Conservation (phyloP, 768 basidiomycete genomes). For the Hebeloma cylindrosporum region DNA sequence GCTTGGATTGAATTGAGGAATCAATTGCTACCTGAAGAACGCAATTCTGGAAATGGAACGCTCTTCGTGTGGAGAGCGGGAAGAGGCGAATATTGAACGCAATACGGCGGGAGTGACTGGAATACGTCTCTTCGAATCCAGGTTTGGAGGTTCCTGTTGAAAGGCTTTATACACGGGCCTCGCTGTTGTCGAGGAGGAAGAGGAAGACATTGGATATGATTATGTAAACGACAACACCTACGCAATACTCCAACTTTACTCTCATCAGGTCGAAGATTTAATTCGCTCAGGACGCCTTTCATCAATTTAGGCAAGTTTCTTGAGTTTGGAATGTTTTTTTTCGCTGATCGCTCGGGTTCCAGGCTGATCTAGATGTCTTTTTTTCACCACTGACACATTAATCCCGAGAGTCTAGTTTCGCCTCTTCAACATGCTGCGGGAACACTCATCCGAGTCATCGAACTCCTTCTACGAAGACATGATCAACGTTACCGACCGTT, state of each 20-base stretch:
- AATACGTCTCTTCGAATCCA: conserved; percentile 58
- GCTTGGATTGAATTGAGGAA: background rate
- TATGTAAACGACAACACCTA: conserved; percentile 9
- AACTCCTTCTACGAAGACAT: conserved; percentile 52
- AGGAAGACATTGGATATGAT: conserved; percentile 42
- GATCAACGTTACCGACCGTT: conserved; percentile 58
- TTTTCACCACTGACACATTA: conserved; percentile 4
- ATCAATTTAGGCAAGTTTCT: background rate
- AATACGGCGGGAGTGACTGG: conserved; percentile 83
- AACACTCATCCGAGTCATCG: conserved; percentile 29
- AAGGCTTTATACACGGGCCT: conserved; percentile 34
- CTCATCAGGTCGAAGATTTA: background rate
- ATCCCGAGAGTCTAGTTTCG: too few relatives aligned
- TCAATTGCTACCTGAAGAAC: conserved; percentile 68
- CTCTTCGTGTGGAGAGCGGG: conserved; percentile 78
- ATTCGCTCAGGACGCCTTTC: background rate
- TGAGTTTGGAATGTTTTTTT: conserved; percentile 22
- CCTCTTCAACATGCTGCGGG: conserved; percentile 28
- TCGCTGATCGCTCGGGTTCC: too few relatives aligned
- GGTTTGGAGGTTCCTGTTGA: conserved; percentile 37
- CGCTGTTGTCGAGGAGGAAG: conserved; percentile 53
- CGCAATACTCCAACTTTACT: conserved; percentile 2
- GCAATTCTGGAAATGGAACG: conserved; percentile 81
- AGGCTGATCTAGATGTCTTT: conserved; percentile 16
- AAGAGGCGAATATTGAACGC: conserved; percentile 84